Conservation (phyloP, 148 eudicot species). For the Polygonum aviculare region DNA sequence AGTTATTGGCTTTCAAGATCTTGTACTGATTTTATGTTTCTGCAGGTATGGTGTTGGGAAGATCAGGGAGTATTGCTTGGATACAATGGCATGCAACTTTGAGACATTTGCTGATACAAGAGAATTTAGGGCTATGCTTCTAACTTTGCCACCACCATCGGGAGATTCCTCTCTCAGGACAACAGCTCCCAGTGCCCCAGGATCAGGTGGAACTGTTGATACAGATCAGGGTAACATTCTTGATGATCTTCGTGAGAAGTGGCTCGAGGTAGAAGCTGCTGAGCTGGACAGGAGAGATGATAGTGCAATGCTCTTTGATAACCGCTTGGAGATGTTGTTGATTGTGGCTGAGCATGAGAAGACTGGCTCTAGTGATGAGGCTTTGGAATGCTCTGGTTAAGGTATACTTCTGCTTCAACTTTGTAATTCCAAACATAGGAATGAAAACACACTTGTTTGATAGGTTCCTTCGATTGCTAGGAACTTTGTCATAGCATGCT, state of each 20-base stretch:
- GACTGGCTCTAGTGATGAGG: constrained; percentile 11
- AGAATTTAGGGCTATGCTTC: constrained; percentile 76
- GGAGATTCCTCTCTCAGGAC: constrained; percentile 91
- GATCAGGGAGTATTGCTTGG: constrained; percentile 81
- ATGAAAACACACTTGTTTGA: background rate
- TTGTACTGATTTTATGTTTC: constrained; percentile 6
- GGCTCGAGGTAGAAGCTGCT: constrained; percentile 92
- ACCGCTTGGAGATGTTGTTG: constrained; percentile 82
- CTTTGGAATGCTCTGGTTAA: constrained; percentile 1
- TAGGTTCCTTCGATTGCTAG: background rate
- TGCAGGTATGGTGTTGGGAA: constrained; percentile 68
- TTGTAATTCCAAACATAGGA: constrained; percentile 3
- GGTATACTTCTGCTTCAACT: constrained; percentile 2
- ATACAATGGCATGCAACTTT: constrained; percentile 74
- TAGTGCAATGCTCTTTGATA: constrained; percentile 81
- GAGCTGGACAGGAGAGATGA: constrained; percentile 90
- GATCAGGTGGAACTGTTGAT: constrained; percentile 43
- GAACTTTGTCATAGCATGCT: background rate
- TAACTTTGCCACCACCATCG: constrained; percentile 94
- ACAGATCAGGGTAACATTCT: constrained; percentile 58
- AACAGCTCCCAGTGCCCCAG: constrained; percentile 95
- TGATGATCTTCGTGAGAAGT: constrained; percentile 89
- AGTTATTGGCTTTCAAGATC: background rate
- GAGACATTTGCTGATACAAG: constrained; percentile 79
- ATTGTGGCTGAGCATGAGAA: constrained; percentile 61